Evolutionary conservation across 805 yeast genomes (phyloP).

Genomic region (Saturnispora saitoi): DNA sequence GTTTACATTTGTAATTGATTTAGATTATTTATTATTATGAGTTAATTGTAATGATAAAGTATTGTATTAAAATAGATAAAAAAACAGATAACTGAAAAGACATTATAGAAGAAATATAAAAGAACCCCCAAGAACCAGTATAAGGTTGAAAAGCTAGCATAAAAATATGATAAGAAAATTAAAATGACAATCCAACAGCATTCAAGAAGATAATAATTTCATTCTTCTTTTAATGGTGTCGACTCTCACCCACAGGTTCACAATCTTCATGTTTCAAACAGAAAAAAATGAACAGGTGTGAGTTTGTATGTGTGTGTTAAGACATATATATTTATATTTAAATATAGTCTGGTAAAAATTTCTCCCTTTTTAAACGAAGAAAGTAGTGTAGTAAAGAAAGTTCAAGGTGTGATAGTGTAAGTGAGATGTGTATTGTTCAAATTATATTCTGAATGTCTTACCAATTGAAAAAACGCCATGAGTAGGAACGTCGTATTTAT

Average conservation of each 20-base stretch:
- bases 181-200: background rate
- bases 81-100: background rate
- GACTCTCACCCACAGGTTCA: no score
- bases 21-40: no score
- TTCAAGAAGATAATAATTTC: no score
- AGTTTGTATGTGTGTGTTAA: no score
- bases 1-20: background rate
- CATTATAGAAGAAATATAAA: background rate
- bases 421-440: background rate
- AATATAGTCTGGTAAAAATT: background rate
- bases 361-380: background rate
- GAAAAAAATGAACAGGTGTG: no score
- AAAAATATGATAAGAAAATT: background rate
- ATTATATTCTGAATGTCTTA: slow-evolving; percentile 26
- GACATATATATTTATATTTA: no score
- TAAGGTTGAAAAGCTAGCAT: background rate
- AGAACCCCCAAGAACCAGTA: background rate
- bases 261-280: no score
- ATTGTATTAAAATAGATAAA: background rate
- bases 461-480: slow-evolving; percentile 26
- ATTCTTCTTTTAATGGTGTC: no score
- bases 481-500: slow-evolving; percentile 13
- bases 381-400: background rate
- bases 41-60: background rate
- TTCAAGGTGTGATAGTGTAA: background rate